Evolutionary conservation across 305 asterid genomes (phyloP).

Genomic region (Coffea humblotiana): DNA sequence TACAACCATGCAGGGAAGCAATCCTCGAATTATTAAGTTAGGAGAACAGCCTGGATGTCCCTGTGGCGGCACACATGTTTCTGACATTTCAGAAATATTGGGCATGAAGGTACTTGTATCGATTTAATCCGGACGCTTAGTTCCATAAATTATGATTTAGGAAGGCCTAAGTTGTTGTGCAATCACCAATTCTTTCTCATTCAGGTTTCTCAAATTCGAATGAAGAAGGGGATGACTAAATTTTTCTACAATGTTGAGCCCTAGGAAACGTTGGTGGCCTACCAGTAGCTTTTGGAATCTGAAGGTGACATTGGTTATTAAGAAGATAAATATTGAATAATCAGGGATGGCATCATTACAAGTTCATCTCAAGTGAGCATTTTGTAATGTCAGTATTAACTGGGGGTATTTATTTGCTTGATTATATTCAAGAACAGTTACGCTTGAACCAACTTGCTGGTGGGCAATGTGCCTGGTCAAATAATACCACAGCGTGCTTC

Average conservation of each 20-base stretch:
- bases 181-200: neutral
- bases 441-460: neutral
- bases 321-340: neutral
- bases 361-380: neutral
- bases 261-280: slow-evolving; percentile 9
- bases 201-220: slow-evolving; percentile 83
- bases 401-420: neutral
- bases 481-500: neutral
- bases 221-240: slow-evolving; percentile 66
- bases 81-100: slow-evolving; percentile 52
- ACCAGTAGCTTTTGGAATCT: neutral
- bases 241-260: slow-evolving; percentile 45
- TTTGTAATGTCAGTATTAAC: neutral
- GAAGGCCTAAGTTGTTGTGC: neutral
- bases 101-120: slow-evolving; percentile 52
- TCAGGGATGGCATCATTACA: neutral
- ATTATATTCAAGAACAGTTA: no score
- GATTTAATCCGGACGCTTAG: neutral
- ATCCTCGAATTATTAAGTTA: slow-evolving; percentile 65
- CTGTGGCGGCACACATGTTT: slow-evolving; percentile 85
- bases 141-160: no score
- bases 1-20: slow-evolving; percentile 55
- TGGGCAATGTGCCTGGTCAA: neutral
- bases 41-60: slow-evolving; percentile 76
- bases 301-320: neutral